These are phyloP conservation scores for Candida quercuum DNA, from an alignment of 805 yeast species.

Conservation along the genomic window DNA sequence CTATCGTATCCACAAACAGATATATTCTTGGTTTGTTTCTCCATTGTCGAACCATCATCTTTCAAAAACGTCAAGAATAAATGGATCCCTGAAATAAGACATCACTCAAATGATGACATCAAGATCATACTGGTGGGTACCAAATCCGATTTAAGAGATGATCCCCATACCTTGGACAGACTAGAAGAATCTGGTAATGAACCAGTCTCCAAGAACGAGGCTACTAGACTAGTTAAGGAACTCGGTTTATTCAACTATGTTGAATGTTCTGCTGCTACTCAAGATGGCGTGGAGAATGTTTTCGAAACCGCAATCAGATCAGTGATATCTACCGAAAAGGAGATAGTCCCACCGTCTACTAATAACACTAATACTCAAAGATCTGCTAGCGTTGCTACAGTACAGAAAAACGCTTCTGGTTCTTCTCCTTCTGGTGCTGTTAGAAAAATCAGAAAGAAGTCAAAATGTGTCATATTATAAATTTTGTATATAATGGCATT, in stretches of 20 bases:
- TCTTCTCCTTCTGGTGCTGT: conserved; percentile 1
- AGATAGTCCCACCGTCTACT: conserved; percentile 5
- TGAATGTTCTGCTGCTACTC: conserved; percentile 90
- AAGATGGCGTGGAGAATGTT: conserved; percentile 77
- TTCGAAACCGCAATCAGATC: conserved; percentile 78
- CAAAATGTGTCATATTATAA: conserved; percentile 44
- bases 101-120: conserved; percentile 70
- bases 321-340: conserved; percentile 36
- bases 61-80: conserved; percentile 76
- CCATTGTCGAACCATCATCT: conserved; percentile 75
- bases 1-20: conserved; percentile 90
- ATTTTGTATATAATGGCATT: neutral
- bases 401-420: neutral
- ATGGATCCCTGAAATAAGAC: conserved; percentile 83
- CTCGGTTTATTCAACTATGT: conserved; percentile 68
- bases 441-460: conserved; percentile 36
- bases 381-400: neutral
- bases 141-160: conserved; percentile 82
- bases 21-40: conserved; percentile 80
- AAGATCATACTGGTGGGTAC: conserved; percentile 79
- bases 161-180: conserved; percentile 62
- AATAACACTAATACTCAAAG: neutral
- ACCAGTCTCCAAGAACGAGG: conserved; percentile 62
- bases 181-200: conserved; percentile 54
- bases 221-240: conserved; percentile 60